Evolutionary conservation across 2,329 filamentous ascomycete species (phyloP).

Genomic region (Alternaria hordeiaustralica): DNA sequence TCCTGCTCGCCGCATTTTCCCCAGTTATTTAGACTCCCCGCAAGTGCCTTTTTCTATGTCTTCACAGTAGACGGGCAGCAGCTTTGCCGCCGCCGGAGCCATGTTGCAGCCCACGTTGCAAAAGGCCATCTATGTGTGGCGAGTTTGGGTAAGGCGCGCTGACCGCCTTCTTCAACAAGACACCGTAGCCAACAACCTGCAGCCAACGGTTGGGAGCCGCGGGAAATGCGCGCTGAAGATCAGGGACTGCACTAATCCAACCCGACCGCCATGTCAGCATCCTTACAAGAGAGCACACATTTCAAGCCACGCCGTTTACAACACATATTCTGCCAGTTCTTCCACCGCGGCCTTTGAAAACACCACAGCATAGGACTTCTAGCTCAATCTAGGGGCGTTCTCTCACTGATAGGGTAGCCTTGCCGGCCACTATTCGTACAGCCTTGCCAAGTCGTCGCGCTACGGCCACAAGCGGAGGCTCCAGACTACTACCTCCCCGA

Average conservation of each 20-base stretch:
- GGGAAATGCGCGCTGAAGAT: constrained; percentile 24
- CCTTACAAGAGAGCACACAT: neutral
- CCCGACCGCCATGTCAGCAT: neutral
- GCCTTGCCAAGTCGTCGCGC: constrained; percentile 24
- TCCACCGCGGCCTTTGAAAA: neutral
- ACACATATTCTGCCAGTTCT: neutral
- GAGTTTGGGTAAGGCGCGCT: constrained; percentile 28
- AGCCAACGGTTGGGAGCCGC: constrained; percentile 15
- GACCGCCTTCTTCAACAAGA: constrained; percentile 28
- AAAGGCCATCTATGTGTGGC: constrained; percentile 31
- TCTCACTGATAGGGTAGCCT: constrained; percentile 12
- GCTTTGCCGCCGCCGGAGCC: constrained; percentile 5
- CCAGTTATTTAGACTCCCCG: constrained; percentile 4
- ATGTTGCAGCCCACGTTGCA: constrained; percentile 25
- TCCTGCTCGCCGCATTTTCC: constrained; percentile 20
- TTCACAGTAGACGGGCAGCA: constrained; percentile 1
- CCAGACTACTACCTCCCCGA: constrained; percentile 34
- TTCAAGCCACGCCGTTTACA: neutral
- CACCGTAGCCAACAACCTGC: constrained; percentile 15
- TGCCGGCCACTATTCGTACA: constrained; percentile 21
- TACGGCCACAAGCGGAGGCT: constrained; percentile 37
- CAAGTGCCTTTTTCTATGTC: neutral
- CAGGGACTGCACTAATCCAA: constrained; percentile 14
- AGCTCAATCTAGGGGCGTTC: neutral
- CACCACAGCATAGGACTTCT: neutral